These are phyloP conservation scores for Hyphodiscus sp. DNA, from an alignment of 2,329 filamentous ascomycete genomes.

Conservation along the genomic window DNA sequence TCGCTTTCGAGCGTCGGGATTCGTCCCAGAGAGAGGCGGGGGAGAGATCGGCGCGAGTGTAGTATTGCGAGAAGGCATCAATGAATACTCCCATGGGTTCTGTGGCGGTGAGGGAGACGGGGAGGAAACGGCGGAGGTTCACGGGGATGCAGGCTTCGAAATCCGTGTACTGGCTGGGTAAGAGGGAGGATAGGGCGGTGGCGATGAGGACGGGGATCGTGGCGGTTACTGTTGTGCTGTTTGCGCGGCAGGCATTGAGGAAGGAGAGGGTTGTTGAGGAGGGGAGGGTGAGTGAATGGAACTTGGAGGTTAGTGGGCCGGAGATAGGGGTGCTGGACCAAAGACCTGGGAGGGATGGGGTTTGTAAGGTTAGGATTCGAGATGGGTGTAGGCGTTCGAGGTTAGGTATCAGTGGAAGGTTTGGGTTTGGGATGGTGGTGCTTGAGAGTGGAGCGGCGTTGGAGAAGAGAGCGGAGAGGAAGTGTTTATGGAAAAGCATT, in stretches of 20 bases:
- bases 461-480: conserved; percentile 2
- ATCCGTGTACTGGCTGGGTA: background rate
- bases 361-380: background rate
- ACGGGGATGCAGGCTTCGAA: conserved; percentile 7
- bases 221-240: conserved; percentile 6
- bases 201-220: conserved; percentile 8
- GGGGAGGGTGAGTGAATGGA: conserved; percentile 5
- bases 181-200: background rate
- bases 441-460: background rate
- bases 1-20: conserved; percentile 1
- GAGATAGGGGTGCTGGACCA: conserved; percentile 5
- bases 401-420: conserved; percentile 1
- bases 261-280: background rate
- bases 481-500: conserved; percentile 10
- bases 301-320: conserved; percentile 1
- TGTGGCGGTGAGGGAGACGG: background rate
- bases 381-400: conserved; percentile 5
- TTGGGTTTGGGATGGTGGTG: background rate
- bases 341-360: background rate
- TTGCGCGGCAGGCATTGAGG: conserved; percentile 1
- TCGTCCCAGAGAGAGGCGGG: conserved; percentile 3
- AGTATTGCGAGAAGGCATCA: conserved; percentile 6
- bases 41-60: background rate
- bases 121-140: conserved; percentile 7
- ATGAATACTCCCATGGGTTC: conserved; percentile 8